Conservation (phyloP, 176 grass and related monocot species). For the Rhynchospora pubera region DNA sequence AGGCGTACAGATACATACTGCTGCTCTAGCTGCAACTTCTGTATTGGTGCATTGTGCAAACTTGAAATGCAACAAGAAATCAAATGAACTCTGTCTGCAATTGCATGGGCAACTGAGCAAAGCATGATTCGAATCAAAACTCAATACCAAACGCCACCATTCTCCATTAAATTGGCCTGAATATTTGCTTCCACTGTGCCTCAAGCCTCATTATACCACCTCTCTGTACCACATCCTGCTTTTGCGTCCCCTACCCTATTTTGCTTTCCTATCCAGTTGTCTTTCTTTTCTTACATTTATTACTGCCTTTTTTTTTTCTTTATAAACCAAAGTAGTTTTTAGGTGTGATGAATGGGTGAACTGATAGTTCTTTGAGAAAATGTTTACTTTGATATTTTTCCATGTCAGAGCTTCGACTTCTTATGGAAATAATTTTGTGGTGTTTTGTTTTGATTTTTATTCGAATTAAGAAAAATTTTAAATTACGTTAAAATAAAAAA, state of each 20-base stretch:
- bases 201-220: not conserved
- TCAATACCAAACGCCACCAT: slow-evolving; percentile 13
- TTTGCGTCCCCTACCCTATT: not conserved
- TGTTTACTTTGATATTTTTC: no score
- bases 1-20: not conserved
- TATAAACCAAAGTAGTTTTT: no score
- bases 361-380: no score
- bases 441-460: no score
- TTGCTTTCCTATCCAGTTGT: not conserved
- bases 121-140: not conserved
- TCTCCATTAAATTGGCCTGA: slow-evolving; percentile 9
- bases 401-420: no score
- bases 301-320: not conserved
- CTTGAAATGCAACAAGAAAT: not conserved
- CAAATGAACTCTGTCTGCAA: slow-evolving; percentile 1
- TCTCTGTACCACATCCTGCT: not conserved
- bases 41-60: not conserved
- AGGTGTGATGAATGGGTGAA: no score
- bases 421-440: no score
- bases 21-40: not conserved
- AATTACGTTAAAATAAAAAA: no score
- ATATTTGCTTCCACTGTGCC: slow-evolving; percentile 11
- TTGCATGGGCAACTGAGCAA: not conserved
- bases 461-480: no score
- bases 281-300: not conserved